A percentile compares a stretch with the other conserved stretches of the same genome.
These are phyloP conservation scores for Coccomyxa sp. DNA, from an alignment of 139 green algal species.

Conservation along the genomic window DNA sequence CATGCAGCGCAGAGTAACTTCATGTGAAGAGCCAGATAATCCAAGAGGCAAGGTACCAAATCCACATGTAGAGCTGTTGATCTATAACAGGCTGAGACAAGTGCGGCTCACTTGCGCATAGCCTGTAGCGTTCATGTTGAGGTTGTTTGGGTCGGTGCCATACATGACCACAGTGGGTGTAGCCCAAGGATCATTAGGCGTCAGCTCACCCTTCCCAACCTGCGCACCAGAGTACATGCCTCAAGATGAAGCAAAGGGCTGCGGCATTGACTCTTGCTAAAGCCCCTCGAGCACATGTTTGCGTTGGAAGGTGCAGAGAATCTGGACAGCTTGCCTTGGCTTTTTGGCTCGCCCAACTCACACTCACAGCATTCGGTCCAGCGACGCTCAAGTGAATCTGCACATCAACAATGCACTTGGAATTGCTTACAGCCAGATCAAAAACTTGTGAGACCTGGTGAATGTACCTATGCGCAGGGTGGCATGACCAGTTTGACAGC, in stretches of 20 bases:
- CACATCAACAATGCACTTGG: neutral
- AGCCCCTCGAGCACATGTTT: too few species aligned
- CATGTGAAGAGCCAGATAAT: too few species aligned
- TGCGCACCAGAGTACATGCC: neutral
- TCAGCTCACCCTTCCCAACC: neutral
- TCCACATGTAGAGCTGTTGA: too few species aligned
- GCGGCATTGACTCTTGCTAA: too few species aligned
- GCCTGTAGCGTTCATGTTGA: neutral
- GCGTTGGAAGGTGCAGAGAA: neutral
- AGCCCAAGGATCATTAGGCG: neutral
- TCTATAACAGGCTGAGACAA: too few species aligned
- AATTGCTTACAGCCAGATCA: neutral
- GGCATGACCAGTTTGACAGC: too few species aligned
- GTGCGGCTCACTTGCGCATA: neutral
- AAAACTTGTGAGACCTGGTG: too few species aligned
- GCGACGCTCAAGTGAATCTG: constrained; percentile 37
- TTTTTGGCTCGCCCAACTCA: constrained; percentile 24
- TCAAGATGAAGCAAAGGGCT: neutral
- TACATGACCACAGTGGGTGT: neutral
- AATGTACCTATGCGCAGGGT: too few species aligned
- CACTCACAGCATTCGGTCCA: constrained; percentile 21
- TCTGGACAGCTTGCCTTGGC: neutral
- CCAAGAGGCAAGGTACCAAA: too few species aligned
- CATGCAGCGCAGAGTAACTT: neutral
- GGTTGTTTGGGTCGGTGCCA: neutral